Base-by-base conservation (phyloP, 1,139 yeast species). In the Yamadazyma kanchanaburiensis region DNA sequence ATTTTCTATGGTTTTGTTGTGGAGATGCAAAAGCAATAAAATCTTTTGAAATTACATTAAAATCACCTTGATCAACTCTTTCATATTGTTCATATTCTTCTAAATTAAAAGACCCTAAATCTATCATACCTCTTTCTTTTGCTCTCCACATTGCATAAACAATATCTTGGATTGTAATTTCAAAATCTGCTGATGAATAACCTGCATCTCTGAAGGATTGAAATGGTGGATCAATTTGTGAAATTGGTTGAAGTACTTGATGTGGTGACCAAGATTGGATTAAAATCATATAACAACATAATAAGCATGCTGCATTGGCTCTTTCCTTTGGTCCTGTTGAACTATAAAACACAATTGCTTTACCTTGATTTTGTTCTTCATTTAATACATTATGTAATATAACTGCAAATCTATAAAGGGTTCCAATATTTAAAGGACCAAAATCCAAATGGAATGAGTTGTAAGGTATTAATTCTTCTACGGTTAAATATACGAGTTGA, bases 211-310 rank as follows among this genome's bases (percentile, higher is more conserved):
- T 71, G 56, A 89, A 91, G 1, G 91, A 82, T 80, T 84, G 89
- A 46, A 89, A 81, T 3, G 98, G 96, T 1, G 96, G 96, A 29
- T 84, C 91, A 4, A 83, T 78, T 54, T 91, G 97, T 3, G 94
- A 79, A 33, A 91, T 75, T 1, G 98, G 98, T 40, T 94, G 96
- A 41, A 91, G 64, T 0, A 91, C 98, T 55, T 91, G 91, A 56
- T 91, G 98, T 0, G 98, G 98, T 1, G 96, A 88, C 98, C 98
- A 91, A 12, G 89, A 82, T 55, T 91, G 98, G 12, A 91, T 89
- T 38, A 91, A 64, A 1, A 91, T 80, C 97, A 91, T 88, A 57
- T 91, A 91, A 49, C 97, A 87, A 43, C 96, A 86, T 33, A 91
- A 66, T 40, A 91, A 67, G 57, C 97, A 88, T 4, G 97, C 97